Conservation (phyloP, 768 basidiomycete species). For the Leccinum rimulosum region DNA sequence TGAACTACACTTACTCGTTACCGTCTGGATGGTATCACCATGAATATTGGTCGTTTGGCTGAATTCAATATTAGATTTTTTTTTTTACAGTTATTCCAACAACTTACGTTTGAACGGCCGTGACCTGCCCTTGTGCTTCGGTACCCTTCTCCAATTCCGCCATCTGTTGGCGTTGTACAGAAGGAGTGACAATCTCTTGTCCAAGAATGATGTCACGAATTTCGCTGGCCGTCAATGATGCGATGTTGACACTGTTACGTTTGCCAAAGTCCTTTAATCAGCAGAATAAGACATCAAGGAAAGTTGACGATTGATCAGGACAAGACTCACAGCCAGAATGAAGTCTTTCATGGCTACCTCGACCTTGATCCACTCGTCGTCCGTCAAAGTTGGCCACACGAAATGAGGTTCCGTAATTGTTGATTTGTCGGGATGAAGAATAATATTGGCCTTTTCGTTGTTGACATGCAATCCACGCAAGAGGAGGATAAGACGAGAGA, state of each 20-base stretch:
- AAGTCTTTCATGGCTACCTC: conserved; percentile 99
- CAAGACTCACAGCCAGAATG: conserved; percentile 68
- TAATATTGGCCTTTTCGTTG: conserved; percentile 99
- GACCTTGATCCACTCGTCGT: conserved; percentile 99
- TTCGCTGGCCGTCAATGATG: conserved; percentile 93
- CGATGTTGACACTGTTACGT: conserved; percentile 98
- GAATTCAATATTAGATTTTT: conserved; percentile 8
- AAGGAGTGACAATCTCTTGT: conserved; percentile 96
- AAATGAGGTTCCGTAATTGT: conserved; percentile 98
- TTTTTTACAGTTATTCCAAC: not conserved
- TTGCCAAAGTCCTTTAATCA: conserved; percentile 86
- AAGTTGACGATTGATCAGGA: not conserved
- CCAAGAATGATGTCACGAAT: conserved; percentile 98
- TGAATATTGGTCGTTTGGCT: conserved; percentile 97
- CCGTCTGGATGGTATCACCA: conserved; percentile 92
- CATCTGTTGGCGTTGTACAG: conserved; percentile 97
- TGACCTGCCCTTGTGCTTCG: conserved; percentile 93
- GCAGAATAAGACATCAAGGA: conserved; percentile 14
- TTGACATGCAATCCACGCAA: conserved; percentile 98
- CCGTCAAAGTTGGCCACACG: conserved; percentile 90
- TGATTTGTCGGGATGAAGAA: conserved; percentile 94
- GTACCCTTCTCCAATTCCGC: conserved; percentile 96
- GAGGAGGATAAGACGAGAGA: conserved; percentile 95
- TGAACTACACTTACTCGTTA: conserved; percentile 67
- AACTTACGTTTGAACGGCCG: conserved; percentile 84